Evolutionary conservation across 2,329 filamentous ascomycete genomes (phyloP).

Genomic region (Aspergillus luchuensis): DNA sequence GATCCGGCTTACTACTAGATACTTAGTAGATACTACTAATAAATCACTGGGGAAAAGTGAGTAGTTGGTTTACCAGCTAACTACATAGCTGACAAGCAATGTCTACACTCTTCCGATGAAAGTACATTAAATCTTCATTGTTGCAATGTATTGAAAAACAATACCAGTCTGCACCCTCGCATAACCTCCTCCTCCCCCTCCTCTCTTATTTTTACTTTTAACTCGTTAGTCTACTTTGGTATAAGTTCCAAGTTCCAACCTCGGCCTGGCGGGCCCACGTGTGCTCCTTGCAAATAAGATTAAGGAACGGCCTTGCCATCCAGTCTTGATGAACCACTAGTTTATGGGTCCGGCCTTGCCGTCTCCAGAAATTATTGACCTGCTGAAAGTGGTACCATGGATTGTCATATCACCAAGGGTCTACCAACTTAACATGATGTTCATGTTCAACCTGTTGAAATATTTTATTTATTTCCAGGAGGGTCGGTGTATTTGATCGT

Average conservation of each 20-base stretch:
- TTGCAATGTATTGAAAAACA: too few species aligned
- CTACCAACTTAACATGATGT: background rate
- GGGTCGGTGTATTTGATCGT: background rate
- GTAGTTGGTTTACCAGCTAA: background rate
- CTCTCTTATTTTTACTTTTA: too few species aligned
- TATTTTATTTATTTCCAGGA: background rate
- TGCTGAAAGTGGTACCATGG: background rate
- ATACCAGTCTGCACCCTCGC: background rate
- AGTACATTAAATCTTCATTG: too few species aligned
- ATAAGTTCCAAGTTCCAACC: background rate
- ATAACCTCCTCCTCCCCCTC: background rate
- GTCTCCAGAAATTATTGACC: conserved; percentile 16
- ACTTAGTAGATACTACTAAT: background rate
- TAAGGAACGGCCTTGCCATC: conserved; percentile 14
- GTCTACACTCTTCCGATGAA: background rate
- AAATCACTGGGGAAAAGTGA: background rate
- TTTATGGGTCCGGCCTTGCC: conserved; percentile 17
- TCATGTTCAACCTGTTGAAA: background rate
- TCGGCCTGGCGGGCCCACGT: conserved; percentile 13
- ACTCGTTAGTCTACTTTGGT: too few species aligned
- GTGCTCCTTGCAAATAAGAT: conserved; percentile 23
- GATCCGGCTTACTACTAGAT: background rate
- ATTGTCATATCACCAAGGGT: background rate
- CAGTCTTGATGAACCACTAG: conserved; percentile 19
- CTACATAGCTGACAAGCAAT: background rate